Conservation (phyloP, 1,139 yeast genomes). For the Sugiyamaella paludigena region DNA sequence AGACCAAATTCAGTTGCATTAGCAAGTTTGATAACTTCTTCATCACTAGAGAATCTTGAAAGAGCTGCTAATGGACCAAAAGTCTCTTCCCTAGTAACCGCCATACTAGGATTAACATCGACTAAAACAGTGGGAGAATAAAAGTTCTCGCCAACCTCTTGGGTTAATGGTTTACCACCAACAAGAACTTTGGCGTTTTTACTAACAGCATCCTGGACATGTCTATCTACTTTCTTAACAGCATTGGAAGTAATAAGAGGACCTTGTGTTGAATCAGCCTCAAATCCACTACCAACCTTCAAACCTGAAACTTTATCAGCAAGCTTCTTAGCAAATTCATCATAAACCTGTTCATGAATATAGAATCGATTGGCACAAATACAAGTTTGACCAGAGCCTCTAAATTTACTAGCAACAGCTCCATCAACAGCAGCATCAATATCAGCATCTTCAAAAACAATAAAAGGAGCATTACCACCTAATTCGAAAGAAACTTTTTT, state of each 20-base stretch:
- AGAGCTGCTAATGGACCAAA: slow-evolving; percentile 90
- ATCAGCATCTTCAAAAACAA: slow-evolving; percentile 82
- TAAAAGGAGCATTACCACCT: slow-evolving; percentile 93
- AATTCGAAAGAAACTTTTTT: slow-evolving; percentile 84
- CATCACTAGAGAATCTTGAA: slow-evolving; percentile 55
- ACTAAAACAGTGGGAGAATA: slow-evolving; percentile 73
- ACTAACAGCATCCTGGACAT: slow-evolving; percentile 68
- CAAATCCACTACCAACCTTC: slow-evolving; percentile 73
- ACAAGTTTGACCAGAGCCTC: slow-evolving; percentile 80
- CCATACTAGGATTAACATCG: slow-evolving; percentile 62
- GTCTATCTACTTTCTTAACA: slow-evolving; percentile 63
- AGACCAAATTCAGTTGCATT: slow-evolving; percentile 70
- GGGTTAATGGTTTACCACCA: slow-evolving; percentile 61
- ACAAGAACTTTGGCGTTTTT: slow-evolving; percentile 67
- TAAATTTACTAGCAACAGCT: slow-evolving; percentile 64
- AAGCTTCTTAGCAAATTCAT: slow-evolving; percentile 52
- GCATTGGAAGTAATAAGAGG: slow-evolving; percentile 72
- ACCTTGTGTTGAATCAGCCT: slow-evolving; percentile 68
- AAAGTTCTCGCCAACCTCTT: slow-evolving; percentile 68
- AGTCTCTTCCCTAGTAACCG: slow-evolving; percentile 71
- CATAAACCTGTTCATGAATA: slow-evolving; percentile 62
- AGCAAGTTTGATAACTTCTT: slow-evolving; percentile 67
- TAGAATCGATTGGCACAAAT: slow-evolving; percentile 76
- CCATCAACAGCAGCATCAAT: slow-evolving; percentile 74
- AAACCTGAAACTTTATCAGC: slow-evolving; percentile 52